Percentiles rank a stretch among this genome's conserved stretches.
Conservation (phyloP, 2,329 filamentous ascomycete genomes). For the Colletotrichum sidae region DNA sequence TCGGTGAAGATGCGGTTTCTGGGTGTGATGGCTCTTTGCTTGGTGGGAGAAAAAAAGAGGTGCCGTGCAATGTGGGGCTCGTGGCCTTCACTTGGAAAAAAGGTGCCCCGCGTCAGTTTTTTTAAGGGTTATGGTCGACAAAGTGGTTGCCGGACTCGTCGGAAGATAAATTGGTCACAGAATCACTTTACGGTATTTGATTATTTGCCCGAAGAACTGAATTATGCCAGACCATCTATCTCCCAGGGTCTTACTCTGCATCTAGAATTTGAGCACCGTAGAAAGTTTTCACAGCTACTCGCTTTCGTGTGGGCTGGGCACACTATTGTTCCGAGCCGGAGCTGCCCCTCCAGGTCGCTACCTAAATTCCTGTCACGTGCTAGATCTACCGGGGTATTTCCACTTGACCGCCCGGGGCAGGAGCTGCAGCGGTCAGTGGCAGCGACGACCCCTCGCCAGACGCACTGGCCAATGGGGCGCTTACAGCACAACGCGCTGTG, state of each 20-base stretch:
- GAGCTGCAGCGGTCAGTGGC: constrained; percentile 18
- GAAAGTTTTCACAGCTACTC: constrained; percentile 26
- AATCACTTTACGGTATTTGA: too few species aligned
- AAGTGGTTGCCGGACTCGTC: background rate
- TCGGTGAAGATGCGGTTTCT: constrained; percentile 32
- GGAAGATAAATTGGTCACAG: too few species aligned
- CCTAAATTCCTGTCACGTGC: constrained; percentile 12
- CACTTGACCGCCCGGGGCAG: background rate
- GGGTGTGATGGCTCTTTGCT: constrained; percentile 27
- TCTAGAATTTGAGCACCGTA: constrained; percentile 26
- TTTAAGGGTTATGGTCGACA: constrained; percentile 31
- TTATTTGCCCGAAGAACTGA: too few species aligned
- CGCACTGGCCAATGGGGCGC: background rate
- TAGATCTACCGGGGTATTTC: background rate
- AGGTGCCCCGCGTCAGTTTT: constrained; percentile 35
- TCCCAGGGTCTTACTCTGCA: too few species aligned
- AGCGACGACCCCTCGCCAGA: background rate
- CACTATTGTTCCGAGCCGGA: constrained; percentile 26
- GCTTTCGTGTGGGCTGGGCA: constrained; percentile 34
- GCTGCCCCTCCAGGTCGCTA: constrained; percentile 26
- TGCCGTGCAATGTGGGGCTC: constrained; percentile 32
- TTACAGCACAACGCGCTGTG: constrained; percentile 2
- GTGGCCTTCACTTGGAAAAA: constrained; percentile 28
- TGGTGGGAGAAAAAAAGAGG: constrained; percentile 38
- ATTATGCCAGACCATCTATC: too few species aligned